Evolutionary conservation across 805 yeast species (phyloP), one percentile per base, ranked within the genome.

Genomic region (Cyberlindnera euphorbiiphila): DNA sequence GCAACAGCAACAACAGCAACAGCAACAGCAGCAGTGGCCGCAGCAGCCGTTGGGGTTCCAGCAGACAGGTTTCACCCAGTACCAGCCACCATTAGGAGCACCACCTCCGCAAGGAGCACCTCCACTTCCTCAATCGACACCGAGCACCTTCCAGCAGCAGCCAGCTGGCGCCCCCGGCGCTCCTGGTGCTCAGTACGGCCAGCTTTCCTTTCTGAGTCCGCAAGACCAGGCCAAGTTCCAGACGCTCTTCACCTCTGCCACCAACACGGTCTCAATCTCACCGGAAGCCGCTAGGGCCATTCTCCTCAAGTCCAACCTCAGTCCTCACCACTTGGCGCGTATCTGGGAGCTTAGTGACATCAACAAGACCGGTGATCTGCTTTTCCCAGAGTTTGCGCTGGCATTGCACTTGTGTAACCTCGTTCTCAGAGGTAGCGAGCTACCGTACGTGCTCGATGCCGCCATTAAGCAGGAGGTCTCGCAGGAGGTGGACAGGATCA

Each of bases 371-470:
- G 98, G 98, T 2, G 72, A 78, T 37, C 71, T 91, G 40, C 63
- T 91, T 48, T 91, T 89, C 56, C 98, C 98, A 1, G 97, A 91
- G 59, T 91, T 91, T 68, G 95, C 95, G 12, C 68, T 91, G 47
- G 94, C 96, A 13, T 76, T 91, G 68, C 91, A 88, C 60, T 69
- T 91, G 45, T 87, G 96, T 58, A 83, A 85, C 49, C 61, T 76
- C 52, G 81, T 81, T 0, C 68, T 85, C 46, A 78, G 78, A 52
- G 96, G 96, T 20, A 85, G 81, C 44, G 67, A 81, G 4, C 67
- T 89, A 42, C 97, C 98, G 2, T 67, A 67, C 29, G 70, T 66
- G 19, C 63, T 89, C 47, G 95, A 94, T 25, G 72, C 72, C 17
- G 79, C 74, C 45, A 76, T 87, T 64, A 68, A 67, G 53, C 84